phyloP scores from a whole-genome alignment of 148 eudicot genomes.

The Chenopodium quinoa region DNA sequence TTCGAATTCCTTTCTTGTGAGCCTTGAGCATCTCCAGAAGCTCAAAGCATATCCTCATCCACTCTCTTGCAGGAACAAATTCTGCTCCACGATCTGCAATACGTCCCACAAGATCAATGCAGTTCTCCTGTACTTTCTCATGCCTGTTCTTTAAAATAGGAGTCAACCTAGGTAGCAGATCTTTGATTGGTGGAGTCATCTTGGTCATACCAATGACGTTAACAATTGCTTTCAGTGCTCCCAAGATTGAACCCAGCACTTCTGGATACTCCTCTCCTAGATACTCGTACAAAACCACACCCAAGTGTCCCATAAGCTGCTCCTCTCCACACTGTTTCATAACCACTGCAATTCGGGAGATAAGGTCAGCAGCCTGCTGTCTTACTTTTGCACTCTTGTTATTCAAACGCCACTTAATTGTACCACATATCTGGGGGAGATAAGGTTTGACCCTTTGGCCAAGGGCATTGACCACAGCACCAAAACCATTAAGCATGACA shows the following conservation, averaged over 20 bases:
- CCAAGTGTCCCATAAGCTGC: constrained; percentile 97
- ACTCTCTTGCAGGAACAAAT: constrained; percentile 92
- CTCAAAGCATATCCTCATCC: constrained; percentile 98
- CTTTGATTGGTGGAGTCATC: constrained; percentile 97
- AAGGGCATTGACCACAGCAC: constrained; percentile 91
- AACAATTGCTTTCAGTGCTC: constrained; percentile 91
- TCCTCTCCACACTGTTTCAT: constrained; percentile 99
- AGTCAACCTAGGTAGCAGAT: constrained; percentile 81
- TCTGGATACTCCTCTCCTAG: constrained; percentile 96
- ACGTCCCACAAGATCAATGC: constrained; percentile 92
- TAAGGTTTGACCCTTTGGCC: constrained; percentile 95
- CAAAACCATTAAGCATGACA: constrained; percentile 98
- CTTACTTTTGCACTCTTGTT: constrained; percentile 98
- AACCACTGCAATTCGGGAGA: constrained; percentile 91
- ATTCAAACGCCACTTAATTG: constrained; percentile 93
- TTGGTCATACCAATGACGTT: constrained; percentile 98
- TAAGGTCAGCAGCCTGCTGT: constrained; percentile 96
- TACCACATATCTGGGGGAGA: constrained; percentile 98
- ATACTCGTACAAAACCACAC: constrained; percentile 91
- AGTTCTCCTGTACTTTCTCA: constrained; percentile 95
- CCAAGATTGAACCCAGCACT: constrained; percentile 89
- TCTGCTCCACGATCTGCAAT: constrained; percentile 98
- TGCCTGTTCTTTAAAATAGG: constrained; percentile 94
- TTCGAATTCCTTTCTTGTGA: constrained; percentile 90
- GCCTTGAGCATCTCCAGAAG: constrained; percentile 98